Conservation (phyloP, 2,329 filamentous ascomycete species). For the Xylogone sp. region DNA sequence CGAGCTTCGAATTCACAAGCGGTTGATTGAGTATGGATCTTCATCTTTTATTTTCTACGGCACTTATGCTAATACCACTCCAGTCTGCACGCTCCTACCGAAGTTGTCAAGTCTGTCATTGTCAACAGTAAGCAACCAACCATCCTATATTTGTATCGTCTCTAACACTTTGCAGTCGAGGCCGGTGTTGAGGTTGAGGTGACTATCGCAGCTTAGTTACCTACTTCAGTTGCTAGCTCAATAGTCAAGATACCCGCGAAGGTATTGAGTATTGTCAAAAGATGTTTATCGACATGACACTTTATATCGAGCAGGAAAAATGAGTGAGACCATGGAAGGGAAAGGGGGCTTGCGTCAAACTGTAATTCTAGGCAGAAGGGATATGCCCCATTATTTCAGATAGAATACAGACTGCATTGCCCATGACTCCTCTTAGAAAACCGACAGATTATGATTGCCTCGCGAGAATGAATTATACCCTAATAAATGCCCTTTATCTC, state of each 20-base stretch:
- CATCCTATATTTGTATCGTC: constrained; percentile 52
- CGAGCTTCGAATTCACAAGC: constrained; percentile 99
- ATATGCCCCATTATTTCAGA: neutral
- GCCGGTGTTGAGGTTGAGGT: constrained; percentile 87
- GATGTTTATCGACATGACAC: neutral
- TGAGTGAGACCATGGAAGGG: neutral
- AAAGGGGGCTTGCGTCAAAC: neutral
- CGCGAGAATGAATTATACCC: too few species aligned
- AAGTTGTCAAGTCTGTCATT: constrained; percentile 96
- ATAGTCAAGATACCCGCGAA: neutral
- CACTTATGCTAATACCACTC: constrained; percentile 16
- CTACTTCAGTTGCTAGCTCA: neutral
- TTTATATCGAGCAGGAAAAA: neutral
- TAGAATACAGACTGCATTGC: neutral
- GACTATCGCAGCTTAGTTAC: constrained; percentile 75
- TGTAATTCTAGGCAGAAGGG: neutral
- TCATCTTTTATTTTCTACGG: neutral
- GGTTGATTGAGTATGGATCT: constrained; percentile 77
- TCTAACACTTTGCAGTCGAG: constrained; percentile 40
- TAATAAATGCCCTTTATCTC: too few species aligned
- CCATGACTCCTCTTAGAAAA: too few species aligned
- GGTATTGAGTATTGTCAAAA: neutral
- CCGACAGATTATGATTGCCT: too few species aligned
- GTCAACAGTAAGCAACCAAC: constrained; percentile 61
- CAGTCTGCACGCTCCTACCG: constrained; percentile 91